A percentile compares a stretch with the other conserved stretches of the same genome.
Evolutionary conservation across 768 basidiomycete species (phyloP).

Genomic region (Mycena vulgaris): DNA sequence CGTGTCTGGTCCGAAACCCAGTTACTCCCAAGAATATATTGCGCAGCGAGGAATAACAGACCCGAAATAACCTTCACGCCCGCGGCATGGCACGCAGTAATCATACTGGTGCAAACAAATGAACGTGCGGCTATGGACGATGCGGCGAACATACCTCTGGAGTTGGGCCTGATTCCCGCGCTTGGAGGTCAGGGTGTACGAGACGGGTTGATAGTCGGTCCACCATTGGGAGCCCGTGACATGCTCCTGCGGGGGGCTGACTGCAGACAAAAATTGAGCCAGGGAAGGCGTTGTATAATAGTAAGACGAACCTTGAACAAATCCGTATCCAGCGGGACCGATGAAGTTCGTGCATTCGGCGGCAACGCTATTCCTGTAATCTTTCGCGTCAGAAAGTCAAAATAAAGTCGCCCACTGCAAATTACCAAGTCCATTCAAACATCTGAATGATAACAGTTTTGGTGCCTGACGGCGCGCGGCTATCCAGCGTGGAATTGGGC

Average conservation of each 20-base stretch:
- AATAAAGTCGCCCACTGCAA: neutral
- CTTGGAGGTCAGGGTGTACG: constrained; percentile 76
- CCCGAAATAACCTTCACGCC: constrained; percentile 73
- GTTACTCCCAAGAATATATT: too few relatives aligned
- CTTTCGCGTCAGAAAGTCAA: neutral
- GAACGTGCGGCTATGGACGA: too few relatives aligned
- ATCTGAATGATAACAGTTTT: constrained; percentile 77
- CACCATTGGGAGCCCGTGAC: constrained; percentile 76
- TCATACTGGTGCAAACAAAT: constrained; percentile 53
- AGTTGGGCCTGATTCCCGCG: constrained; percentile 73
- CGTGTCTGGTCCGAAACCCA: constrained; percentile 58
- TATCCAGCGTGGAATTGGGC: constrained; percentile 13
- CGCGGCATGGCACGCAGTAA: constrained; percentile 64
- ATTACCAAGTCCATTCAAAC: constrained; percentile 75
- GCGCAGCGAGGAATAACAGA: constrained; percentile 36
- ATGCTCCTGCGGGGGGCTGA: constrained; percentile 72
- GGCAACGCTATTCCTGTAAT: constrained; percentile 63
- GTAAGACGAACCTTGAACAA: constrained; percentile 70
- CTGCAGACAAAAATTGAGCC: constrained; percentile 38
- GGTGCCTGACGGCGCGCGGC: constrained; percentile 40
- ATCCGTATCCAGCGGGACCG: constrained; percentile 80
- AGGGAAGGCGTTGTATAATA: too few relatives aligned
- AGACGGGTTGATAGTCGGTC: constrained; percentile 83
- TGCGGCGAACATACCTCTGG: too few relatives aligned
- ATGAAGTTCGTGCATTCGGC: constrained; percentile 76